Base-by-base conservation (phyloP, 768 basidiomycete genomes). In the Leccinellum luteum region DNA sequence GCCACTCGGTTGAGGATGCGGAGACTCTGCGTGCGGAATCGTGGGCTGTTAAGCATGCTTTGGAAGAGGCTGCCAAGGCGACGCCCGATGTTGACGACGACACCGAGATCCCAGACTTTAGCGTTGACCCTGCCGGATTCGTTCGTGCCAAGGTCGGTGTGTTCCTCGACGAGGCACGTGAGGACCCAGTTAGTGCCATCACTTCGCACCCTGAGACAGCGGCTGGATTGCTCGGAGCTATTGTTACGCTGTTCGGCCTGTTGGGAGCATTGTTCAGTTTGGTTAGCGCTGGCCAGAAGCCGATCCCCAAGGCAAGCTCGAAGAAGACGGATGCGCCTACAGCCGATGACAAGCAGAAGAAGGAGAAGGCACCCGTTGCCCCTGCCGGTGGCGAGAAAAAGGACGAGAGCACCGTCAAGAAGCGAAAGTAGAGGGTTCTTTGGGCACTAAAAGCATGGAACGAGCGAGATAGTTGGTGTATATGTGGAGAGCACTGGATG, bases 121-220 rank as follows among this genome's bases (percentile, higher is more conserved):
- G 81, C 71, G 80, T 84, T 34, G 89, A 93, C 65, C 92, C 93
- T 23, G 75, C 91, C 65, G 85, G 78, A 57, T 94, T 87, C 78
- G 80, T 94, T 68, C 90, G 92, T 70, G 76, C 79, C 65, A 88
- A 88, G 76, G 82, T 88, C 48, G 79, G 88, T 67, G 78, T 80
- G 52, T 99, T 99, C 82, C 74, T 95, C 60, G 89, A 90, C 50
- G 77, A 84, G 58, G 89, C 84, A 62, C 85, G 85, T 70, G 71
- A 80, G 48, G 86, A 96, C 73, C 94, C 93, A 27, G 67, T 92
- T 52, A 73, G 74, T 25, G 95, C 97, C 43, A 81, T 98, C 81
- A 91, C 89, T 80, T 78, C 88, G 38, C 86, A 94, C 69, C 94
- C 95, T 48, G 89, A 94, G 75, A 91, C 91, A 52, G 93, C 86